A percentile compares a stretch with the other conserved stretches of the same genome.
phyloP scores from a whole-genome alignment of 805 yeast species.

The Candida nonsorbophila region DNA sequence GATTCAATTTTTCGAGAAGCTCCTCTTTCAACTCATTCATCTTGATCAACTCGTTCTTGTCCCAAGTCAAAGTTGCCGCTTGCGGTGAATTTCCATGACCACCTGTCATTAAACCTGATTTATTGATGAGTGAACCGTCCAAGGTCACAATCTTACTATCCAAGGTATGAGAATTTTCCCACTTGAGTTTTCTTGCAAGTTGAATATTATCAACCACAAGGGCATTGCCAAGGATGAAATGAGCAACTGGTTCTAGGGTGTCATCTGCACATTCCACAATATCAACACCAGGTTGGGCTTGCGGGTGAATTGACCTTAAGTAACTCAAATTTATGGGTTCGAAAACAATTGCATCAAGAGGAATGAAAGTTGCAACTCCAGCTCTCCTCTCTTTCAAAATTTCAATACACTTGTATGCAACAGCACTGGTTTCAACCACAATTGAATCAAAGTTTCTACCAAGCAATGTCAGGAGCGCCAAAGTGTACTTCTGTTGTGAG shows the following conservation, averaged over 20 bases:
- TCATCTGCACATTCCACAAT: conserved; percentile 62
- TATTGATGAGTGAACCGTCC: conserved; percentile 81
- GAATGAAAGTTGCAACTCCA: conserved; percentile 85
- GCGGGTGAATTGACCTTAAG: conserved; percentile 47
- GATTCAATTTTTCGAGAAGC: conserved; percentile 46
- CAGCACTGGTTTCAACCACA: conserved; percentile 65
- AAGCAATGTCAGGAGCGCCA: conserved; percentile 69
- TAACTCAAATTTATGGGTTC: conserved; percentile 49
- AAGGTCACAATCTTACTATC: conserved; percentile 69
- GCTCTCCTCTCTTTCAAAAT: conserved; percentile 79
- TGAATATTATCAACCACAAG: conserved; percentile 69
- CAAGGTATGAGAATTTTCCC: conserved; percentile 46
- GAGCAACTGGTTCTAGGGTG: conserved; percentile 68
- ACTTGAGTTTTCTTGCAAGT: conserved; percentile 66
- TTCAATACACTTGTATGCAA: conserved; percentile 73
- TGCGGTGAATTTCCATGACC: conserved; percentile 53
- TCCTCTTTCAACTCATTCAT: conserved; percentile 49
- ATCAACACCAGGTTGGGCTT: conserved; percentile 68
- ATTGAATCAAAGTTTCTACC: conserved; percentile 81
- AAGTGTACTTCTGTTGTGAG: conserved; percentile 61
- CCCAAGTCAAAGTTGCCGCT: conserved; percentile 54
- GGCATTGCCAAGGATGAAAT: conserved; percentile 74
- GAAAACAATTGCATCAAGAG: conserved; percentile 66
- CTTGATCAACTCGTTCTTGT: conserved; percentile 57
- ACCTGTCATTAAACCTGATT: conserved; percentile 90